Percentiles rank a stretch among this genome's conserved stretches.
These are phyloP conservation scores for Hordeum marinum DNA, from an alignment of 176 grass and related monocot species.

Conservation along the genomic window DNA sequence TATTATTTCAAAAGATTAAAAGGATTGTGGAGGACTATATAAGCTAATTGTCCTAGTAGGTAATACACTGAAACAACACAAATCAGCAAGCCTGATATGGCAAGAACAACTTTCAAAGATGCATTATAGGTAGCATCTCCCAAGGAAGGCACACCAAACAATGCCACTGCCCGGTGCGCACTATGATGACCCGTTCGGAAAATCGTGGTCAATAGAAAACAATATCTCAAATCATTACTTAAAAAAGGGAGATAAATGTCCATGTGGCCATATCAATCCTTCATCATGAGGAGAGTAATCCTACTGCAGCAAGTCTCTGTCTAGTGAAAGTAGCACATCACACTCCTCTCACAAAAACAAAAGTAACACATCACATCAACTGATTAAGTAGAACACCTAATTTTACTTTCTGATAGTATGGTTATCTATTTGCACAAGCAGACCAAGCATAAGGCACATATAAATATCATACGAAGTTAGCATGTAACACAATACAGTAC, in stretches of 20 bases:
- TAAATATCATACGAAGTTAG: neutral
- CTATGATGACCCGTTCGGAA: neutral
- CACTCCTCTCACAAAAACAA: neutral
- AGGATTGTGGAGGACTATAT: neutral
- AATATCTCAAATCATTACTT: neutral
- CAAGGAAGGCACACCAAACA: constrained; percentile 7
- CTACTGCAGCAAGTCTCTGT: neutral
- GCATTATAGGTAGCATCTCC: neutral
- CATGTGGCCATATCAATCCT: neutral
- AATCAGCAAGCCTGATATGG: neutral
- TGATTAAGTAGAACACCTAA: neutral
- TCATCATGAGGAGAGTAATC: neutral
- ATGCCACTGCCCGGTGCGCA: neutral
- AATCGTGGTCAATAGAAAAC: neutral
- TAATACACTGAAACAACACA: neutral
- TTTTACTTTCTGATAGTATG: neutral
- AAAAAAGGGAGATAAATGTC: neutral
- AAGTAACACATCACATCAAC: neutral
- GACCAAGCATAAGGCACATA: neutral
- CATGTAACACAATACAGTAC: neutral
- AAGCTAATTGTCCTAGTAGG: neutral
- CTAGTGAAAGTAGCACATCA: neutral
- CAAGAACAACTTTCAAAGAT: neutral
- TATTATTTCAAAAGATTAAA: neutral
- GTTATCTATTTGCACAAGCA: neutral